A percentile compares a stretch with the other conserved stretches of the same genome.
Conservation (phyloP, 129 eudicot species). For the Logfia minima region DNA sequence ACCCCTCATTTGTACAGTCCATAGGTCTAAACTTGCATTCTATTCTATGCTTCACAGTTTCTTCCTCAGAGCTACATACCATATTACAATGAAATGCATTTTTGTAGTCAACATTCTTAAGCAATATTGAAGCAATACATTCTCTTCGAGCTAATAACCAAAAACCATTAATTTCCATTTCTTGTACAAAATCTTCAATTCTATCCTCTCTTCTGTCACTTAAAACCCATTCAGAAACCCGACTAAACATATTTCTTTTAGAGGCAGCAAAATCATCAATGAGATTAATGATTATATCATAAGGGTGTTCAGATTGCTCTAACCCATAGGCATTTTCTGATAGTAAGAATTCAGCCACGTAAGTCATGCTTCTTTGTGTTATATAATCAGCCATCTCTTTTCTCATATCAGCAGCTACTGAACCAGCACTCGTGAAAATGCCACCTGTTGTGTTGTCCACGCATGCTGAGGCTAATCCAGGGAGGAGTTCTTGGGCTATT, state of each 20-base stretch:
- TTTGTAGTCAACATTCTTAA: constrained; percentile 77
- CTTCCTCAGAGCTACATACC: constrained; percentile 57
- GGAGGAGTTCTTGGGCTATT: constrained; percentile 74
- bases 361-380: constrained; percentile 63
- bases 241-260: constrained; percentile 65
- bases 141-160: constrained; percentile 81
- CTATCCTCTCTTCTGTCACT: constrained; percentile 87
- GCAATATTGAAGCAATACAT: constrained; percentile 53
- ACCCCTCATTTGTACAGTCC: constrained; percentile 69
- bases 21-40: constrained; percentile 64
- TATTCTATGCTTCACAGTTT: constrained; percentile 51
- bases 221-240: constrained; percentile 71
- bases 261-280: constrained; percentile 65
- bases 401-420: constrained; percentile 73
- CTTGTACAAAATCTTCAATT: constrained; percentile 86
- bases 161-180: constrained; percentile 82
- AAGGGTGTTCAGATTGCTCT: constrained; percentile 65
- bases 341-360: constrained; percentile 70
- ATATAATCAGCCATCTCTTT: constrained; percentile 83
- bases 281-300: constrained; percentile 62
- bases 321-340: constrained; percentile 51
- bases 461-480: constrained; percentile 90
- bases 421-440: constrained; percentile 61
- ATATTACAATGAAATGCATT: constrained; percentile 58
- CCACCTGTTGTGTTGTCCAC: constrained; percentile 91